These are phyloP conservation scores for Phialophora expanda DNA, from an alignment of 2,329 filamentous ascomycete species.

Conservation along the genomic window DNA sequence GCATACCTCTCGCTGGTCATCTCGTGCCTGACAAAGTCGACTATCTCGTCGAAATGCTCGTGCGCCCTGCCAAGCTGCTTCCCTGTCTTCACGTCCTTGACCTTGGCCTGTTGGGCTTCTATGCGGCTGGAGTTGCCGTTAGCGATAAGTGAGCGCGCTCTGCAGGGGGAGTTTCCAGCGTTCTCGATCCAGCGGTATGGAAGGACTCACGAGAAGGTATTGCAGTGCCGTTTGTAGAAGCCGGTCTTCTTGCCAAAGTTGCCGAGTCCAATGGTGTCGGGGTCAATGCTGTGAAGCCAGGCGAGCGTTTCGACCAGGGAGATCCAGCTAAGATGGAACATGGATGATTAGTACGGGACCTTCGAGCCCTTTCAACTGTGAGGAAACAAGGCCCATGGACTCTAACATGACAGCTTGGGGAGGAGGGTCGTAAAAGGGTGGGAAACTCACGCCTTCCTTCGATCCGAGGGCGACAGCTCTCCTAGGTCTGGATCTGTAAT, in stretches of 20 bases:
- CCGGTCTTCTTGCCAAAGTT: constrained; percentile 69
- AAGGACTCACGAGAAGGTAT: constrained; percentile 66
- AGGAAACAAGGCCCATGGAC: not conserved
- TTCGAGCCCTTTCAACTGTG: not conserved
- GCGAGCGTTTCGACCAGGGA: constrained; percentile 63
- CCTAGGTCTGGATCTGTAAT: constrained; percentile 80
- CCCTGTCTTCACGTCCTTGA: constrained; percentile 72
- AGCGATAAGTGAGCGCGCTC: not conserved
- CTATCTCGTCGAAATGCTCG: constrained; percentile 64
- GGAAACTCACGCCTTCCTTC: constrained; percentile 71
- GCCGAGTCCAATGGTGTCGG: constrained; percentile 64
- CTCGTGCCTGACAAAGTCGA: constrained; percentile 70
- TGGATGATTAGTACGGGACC: not conserved
- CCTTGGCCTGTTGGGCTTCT: constrained; percentile 70
- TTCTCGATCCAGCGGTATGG: not conserved
- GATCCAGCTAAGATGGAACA: constrained; percentile 23
- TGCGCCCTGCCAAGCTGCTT: constrained; percentile 73
- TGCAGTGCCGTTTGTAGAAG: constrained; percentile 80
- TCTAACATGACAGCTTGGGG: not conserved
- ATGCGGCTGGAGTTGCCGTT: constrained; percentile 53
- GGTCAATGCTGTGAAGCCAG: constrained; percentile 72
- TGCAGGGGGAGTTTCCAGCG: too few relatives aligned
- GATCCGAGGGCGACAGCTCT: constrained; percentile 65
- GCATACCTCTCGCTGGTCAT: constrained; percentile 73
- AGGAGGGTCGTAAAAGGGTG: not conserved